phyloP scores from a whole-genome alignment of 2,329 filamentous ascomycete species.

The Venturia nashicola region DNA sequence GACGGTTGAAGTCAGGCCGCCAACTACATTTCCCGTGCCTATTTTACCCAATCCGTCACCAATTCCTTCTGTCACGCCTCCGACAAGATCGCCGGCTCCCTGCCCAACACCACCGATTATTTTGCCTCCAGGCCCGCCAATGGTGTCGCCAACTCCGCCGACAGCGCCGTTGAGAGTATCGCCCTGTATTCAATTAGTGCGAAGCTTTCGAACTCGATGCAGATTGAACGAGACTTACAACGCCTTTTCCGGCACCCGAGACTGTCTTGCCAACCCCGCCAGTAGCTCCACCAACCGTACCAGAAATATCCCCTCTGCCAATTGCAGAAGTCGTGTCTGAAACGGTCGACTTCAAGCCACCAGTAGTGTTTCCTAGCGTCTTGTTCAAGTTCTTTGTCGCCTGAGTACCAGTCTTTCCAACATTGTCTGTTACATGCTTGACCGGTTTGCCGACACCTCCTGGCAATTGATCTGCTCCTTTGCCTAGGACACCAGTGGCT shows the following conservation, averaged over 20 bases:
- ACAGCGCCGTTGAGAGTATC: constrained; percentile 7
- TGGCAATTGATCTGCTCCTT: constrained; percentile 23
- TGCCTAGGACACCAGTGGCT: constrained; percentile 25
- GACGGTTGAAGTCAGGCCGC: constrained; percentile 28
- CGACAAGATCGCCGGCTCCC: constrained; percentile 28
- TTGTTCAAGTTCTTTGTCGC: constrained; percentile 28
- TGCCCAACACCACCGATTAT: constrained; percentile 31
- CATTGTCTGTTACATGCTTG: constrained; percentile 26
- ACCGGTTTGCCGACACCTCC: constrained; percentile 23
- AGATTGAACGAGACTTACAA: constrained; percentile 10
- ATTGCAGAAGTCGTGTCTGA: constrained; percentile 31
- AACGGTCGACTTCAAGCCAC: constrained; percentile 29
- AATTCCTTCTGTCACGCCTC: constrained; percentile 28
- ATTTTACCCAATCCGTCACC: constrained; percentile 33
- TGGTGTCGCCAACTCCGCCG: constrained; percentile 13
- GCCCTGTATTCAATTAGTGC: constrained; percentile 5
- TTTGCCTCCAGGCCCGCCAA: constrained; percentile 27
- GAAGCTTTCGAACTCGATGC: neutral
- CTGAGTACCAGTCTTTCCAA: constrained; percentile 30
- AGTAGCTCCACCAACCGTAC: constrained; percentile 24
- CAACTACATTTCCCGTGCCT: constrained; percentile 32
- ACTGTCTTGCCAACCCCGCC: constrained; percentile 21
- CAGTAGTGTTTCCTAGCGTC: constrained; percentile 27
- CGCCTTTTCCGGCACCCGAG: constrained; percentile 25
- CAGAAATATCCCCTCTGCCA: constrained; percentile 29